Percentiles rank a stretch among this genome's conserved stretches.
Evolutionary conservation across 1,284 basidiomycete species (phyloP).

Genomic region (Thecaphora thlaspeos): DNA sequence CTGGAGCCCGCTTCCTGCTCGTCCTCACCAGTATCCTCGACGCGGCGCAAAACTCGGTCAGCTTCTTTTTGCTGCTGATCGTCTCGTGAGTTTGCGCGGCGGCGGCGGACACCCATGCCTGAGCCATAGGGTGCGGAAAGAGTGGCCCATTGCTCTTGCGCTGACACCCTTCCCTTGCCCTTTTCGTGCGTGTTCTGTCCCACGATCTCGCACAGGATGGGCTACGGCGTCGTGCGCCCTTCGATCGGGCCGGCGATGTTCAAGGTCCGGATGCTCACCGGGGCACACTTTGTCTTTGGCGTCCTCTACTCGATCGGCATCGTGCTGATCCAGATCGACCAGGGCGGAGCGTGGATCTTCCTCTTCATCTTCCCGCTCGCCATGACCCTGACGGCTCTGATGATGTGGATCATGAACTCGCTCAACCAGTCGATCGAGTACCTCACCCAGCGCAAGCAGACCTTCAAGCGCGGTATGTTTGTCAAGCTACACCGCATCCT

Average conservation of each 20-base stretch:
- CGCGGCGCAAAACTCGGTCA: slow-evolving; percentile 86
- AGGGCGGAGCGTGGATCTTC: slow-evolving; percentile 57
- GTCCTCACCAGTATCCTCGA: slow-evolving; percentile 68
- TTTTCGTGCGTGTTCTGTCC: no score
- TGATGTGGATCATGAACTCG: slow-evolving; percentile 72
- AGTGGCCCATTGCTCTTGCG: no score
- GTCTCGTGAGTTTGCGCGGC: slow-evolving; percentile 64
- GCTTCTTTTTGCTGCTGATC: slow-evolving; percentile 90
- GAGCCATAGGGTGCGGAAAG: no score
- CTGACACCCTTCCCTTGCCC: no score
- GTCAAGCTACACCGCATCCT: slow-evolving; percentile 77
- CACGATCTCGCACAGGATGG: slow-evolving; percentile 41
- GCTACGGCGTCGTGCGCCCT: slow-evolving; percentile 63
- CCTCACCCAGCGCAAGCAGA: slow-evolving; percentile 50
- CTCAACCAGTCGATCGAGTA: slow-evolving; percentile 50
- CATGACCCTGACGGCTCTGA: slow-evolving; percentile 87
- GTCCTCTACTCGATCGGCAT: slow-evolving; percentile 64
- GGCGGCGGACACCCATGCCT: no score
- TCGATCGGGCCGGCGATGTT: slow-evolving; percentile 76
- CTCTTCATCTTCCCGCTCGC: slow-evolving; percentile 80
- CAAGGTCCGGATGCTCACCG: slow-evolving; percentile 73
- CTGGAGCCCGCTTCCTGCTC: slow-evolving; percentile 43
- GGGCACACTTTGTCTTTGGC: slow-evolving; percentile 88
- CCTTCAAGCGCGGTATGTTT: slow-evolving; percentile 58
- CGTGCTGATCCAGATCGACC: slow-evolving; percentile 71